Conservation (phyloP, 2,329 filamentous ascomycete genomes). For the Paracorniculantispora psalliotae region DNA sequence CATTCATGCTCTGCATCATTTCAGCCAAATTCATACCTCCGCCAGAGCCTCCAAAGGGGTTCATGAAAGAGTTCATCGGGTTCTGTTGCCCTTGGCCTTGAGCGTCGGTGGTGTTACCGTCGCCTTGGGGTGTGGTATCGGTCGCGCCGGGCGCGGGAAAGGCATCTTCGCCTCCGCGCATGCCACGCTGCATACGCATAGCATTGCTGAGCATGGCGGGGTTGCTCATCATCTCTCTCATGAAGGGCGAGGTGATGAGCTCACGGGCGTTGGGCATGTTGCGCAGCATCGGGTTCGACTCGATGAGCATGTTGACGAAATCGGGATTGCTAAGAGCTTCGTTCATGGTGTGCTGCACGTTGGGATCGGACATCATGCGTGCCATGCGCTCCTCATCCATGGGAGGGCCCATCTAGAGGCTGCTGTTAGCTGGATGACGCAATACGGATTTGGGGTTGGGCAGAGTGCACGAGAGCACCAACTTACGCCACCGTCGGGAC, state of each 20-base stretch:
- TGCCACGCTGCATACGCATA: slow-evolving; percentile 73
- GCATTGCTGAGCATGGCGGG: slow-evolving; percentile 79
- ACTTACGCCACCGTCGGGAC: slow-evolving; percentile 88
- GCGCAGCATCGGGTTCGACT: slow-evolving; percentile 78
- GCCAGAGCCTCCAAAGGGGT: slow-evolving; percentile 25
- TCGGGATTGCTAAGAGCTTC: slow-evolving; percentile 94
- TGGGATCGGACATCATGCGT: slow-evolving; percentile 82
- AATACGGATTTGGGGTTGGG: background rate
- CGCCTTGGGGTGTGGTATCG: slow-evolving; percentile 67
- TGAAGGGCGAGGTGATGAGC: slow-evolving; percentile 81
- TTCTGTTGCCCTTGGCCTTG: slow-evolving; percentile 9
- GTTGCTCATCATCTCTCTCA: slow-evolving; percentile 89
- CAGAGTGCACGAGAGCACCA: background rate
- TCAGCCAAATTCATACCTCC: slow-evolving; percentile 17
- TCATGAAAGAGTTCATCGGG: slow-evolving; percentile 40
- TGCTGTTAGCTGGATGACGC: slow-evolving; percentile 19
- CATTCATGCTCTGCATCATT: slow-evolving; percentile 23
- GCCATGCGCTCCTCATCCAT: slow-evolving; percentile 75
- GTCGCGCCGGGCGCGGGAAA: slow-evolving; percentile 92
- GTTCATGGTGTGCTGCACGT: slow-evolving; percentile 81
- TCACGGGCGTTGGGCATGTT: slow-evolving; percentile 72
- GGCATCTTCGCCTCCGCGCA: slow-evolving; percentile 50
- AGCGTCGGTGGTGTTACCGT: slow-evolving; percentile 24
- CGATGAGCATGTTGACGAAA: slow-evolving; percentile 91
- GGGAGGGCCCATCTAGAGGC: slow-evolving; percentile 77